A percentile compares a stretch with the other conserved stretches of the same genome.
phyloP scores from a whole-genome alignment of 1,284 basidiomycete genomes.

The Cutaneotrichosporon sp. region DNA sequence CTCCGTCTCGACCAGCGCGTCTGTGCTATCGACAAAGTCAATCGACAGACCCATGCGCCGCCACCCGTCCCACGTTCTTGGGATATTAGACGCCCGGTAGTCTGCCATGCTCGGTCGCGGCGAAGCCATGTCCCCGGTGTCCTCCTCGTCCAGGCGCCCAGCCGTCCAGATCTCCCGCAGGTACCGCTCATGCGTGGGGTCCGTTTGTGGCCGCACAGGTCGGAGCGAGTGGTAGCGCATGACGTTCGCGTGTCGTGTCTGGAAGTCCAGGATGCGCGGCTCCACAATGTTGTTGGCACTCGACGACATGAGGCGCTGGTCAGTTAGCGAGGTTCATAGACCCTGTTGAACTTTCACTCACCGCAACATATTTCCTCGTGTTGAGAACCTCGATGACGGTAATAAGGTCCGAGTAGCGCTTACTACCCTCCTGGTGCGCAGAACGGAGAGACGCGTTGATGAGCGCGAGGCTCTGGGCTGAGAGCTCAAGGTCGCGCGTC shows the following conservation, averaged over 20 bases:
- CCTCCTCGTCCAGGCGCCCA: slow-evolving; percentile 43
- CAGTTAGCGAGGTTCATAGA: slow-evolving; percentile 18
- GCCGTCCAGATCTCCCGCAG: slow-evolving; percentile 71
- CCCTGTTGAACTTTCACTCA: slow-evolving; percentile 53
- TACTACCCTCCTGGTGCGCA: slow-evolving; percentile 40
- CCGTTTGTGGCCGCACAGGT: slow-evolving; percentile 67
- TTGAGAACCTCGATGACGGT: slow-evolving; percentile 67
- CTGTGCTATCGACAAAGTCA: slow-evolving; percentile 61
- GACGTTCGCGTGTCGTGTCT: slow-evolving; percentile 79
- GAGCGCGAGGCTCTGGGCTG: slow-evolving; percentile 80
- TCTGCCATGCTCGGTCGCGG: slow-evolving; percentile 43
- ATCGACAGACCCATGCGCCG: slow-evolving; percentile 53
- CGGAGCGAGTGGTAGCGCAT: slow-evolving; percentile 77
- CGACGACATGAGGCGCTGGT: slow-evolving; percentile 74
- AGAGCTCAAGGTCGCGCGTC: slow-evolving; percentile 74
- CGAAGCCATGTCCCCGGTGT: slow-evolving; percentile 12
- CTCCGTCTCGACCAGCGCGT: slow-evolving; percentile 74
- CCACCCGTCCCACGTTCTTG: slow-evolving; percentile 51
- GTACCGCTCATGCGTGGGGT: slow-evolving; percentile 63
- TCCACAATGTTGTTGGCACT: slow-evolving; percentile 76
- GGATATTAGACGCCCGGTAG: slow-evolving; percentile 16
- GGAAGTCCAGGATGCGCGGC: slow-evolving; percentile 80
- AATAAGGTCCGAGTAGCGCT: slow-evolving; percentile 41
- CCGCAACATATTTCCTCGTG: slow-evolving; percentile 78
- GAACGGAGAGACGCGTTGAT: slow-evolving; percentile 66